These are phyloP conservation scores for Syncephalastrum contaminatum DNA, from an alignment of 371 early-diverging fungal species.

Conservation along the genomic window DNA sequence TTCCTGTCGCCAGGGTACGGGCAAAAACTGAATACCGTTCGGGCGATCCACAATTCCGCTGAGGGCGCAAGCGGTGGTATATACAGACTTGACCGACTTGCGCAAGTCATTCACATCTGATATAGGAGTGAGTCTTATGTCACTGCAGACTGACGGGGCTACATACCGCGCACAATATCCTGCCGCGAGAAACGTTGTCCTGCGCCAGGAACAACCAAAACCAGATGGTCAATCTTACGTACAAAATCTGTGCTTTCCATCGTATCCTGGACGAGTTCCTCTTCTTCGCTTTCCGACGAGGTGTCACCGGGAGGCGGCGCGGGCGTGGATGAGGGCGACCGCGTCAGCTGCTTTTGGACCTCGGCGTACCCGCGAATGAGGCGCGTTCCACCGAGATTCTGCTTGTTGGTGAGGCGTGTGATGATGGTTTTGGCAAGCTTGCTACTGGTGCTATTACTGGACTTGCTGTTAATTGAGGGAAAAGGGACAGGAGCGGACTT, in stretches of 20 bases:
- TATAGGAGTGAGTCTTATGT: background rate
- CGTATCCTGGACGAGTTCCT: conserved; percentile 7
- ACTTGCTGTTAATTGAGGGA: background rate
- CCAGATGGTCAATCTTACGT: conserved; percentile 70
- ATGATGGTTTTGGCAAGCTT: conserved; percentile 76
- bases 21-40: conserved; percentile 76
- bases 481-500: conserved; percentile 16
- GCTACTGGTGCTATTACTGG: conserved; percentile 45
- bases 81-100: conserved; percentile 60
- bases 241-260: conserved; percentile 17
- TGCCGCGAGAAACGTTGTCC: conserved; percentile 79
- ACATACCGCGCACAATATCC: conserved; percentile 72
- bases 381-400: conserved; percentile 67
- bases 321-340: background rate
- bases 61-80: conserved; percentile 25
- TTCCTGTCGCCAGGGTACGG: conserved; percentile 81
- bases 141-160: background rate
- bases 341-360: conserved; percentile 48
- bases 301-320: no score
- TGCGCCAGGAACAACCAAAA: conserved; percentile 81
- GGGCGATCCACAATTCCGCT: conserved; percentile 23
- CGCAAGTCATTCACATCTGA: conserved; percentile 72
- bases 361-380: conserved; percentile 77
- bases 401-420: conserved; percentile 61
- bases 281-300: conserved; percentile 41